Percentiles rank a stretch among this genome's conserved stretches.
Evolutionary conservation across 2,329 filamentous ascomycete genomes (phyloP).

Genomic region (Ceratocystis colombiana): DNA sequence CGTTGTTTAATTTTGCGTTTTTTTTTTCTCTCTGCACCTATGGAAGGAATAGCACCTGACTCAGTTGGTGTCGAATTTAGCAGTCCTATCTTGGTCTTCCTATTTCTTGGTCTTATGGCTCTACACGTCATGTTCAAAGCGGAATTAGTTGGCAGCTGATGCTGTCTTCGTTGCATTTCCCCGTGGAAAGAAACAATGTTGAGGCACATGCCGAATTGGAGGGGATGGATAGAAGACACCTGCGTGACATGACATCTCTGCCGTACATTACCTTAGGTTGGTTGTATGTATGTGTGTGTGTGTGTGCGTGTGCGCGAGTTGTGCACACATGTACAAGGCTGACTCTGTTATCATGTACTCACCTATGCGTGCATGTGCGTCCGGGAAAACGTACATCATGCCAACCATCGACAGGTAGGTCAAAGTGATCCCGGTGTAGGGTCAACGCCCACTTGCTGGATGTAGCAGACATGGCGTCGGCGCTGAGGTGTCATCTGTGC

Average conservation of each 20-base stretch:
- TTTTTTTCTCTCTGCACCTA: neutral
- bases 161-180: neutral
- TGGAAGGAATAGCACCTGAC: neutral
- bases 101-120: neutral
- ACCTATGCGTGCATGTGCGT: no score
- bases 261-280: no score
- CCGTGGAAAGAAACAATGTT: neutral
- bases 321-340: neutral
- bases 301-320: neutral
- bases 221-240: neutral
- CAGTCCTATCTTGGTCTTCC: neutral
- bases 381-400: neutral
- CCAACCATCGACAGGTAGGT: neutral
- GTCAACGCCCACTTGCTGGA: neutral
- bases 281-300: neutral
- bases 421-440: no score
- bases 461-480: neutral
- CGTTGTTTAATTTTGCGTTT: neutral
- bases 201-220: neutral
- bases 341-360: no score
- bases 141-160: constrained; percentile 2
- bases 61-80: neutral
- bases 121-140: neutral
- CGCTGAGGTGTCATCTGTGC: neutral
- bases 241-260: no score